Percentiles rank a stretch among this genome's conserved stretches.
phyloP scores from a whole-genome alignment of 306 rosid species.

The Sophora flavescens region DNA sequence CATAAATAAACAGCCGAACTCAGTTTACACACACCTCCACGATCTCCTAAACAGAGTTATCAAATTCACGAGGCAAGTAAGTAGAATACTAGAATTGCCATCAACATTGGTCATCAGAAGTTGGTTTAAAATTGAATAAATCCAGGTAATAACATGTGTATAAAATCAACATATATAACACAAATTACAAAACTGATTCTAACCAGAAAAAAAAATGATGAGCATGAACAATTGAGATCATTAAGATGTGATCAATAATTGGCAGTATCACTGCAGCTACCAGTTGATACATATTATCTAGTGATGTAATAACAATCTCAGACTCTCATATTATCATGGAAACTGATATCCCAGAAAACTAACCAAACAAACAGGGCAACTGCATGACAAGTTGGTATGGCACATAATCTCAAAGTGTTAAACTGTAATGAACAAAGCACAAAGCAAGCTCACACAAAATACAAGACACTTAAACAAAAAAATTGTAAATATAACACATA shows the following conservation, averaged over 20 bases:
- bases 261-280: no score
- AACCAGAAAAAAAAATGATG: neutral
- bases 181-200: neutral
- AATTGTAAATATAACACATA: neutral
- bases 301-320: neutral
- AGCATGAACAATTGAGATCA: neutral
- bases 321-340: neutral
- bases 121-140: neutral
- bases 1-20: neutral
- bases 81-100: neutral
- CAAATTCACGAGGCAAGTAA: constrained; percentile 10
- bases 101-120: constrained; percentile 9
- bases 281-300: no score
- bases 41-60: neutral
- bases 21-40: neutral
- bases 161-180: neutral
- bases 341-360: constrained; percentile 21
- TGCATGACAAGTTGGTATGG: neutral
- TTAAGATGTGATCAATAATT: neutral
- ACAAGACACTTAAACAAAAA: neutral
- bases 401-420: neutral
- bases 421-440: constrained; percentile 5
- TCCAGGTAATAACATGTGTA: neutral
- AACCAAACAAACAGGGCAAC: neutral
- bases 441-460: neutral